phyloP scores from a whole-genome alignment of 1,284 basidiomycete genomes.

The Leccinum insolens region DNA sequence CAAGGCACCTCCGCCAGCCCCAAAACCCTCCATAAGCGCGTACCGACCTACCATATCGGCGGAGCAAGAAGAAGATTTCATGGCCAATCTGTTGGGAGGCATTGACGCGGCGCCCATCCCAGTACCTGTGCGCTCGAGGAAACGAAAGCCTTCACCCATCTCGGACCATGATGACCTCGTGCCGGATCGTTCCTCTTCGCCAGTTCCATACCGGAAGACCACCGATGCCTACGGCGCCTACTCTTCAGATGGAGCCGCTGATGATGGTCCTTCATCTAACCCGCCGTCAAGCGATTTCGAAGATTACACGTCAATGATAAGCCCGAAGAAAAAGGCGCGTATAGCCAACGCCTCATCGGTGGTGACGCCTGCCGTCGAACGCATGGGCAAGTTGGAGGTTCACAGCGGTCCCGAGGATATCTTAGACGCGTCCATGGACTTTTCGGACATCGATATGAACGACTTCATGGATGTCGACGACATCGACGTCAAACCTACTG shows the following conservation, averaged over 20 bases:
- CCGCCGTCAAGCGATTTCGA: slow-evolving; percentile 52
- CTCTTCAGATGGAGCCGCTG: slow-evolving; percentile 62
- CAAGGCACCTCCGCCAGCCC: slow-evolving; percentile 52
- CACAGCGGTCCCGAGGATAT: slow-evolving; percentile 52
- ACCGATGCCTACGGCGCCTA: slow-evolving; percentile 38
- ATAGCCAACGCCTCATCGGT: slow-evolving; percentile 40
- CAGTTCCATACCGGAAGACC: slow-evolving; percentile 32
- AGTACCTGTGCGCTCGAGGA: slow-evolving; percentile 48
- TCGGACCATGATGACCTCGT: slow-evolving; percentile 37
- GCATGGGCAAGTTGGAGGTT: slow-evolving; percentile 61
- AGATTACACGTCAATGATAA: slow-evolving; percentile 49
- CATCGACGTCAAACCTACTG: slow-evolving; percentile 22
- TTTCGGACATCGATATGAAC: slow-evolving; percentile 47
- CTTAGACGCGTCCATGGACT: slow-evolving; percentile 55
- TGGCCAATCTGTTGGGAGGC: slow-evolving; percentile 74
- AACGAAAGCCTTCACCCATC: slow-evolving; percentile 73
- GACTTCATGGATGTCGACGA: slow-evolving; percentile 47
- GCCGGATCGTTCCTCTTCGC: slow-evolving; percentile 40
- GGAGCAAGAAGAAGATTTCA: slow-evolving; percentile 84
- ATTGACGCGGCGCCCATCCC: slow-evolving; percentile 57
- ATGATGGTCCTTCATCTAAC: slow-evolving; percentile 41
- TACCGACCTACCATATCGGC: slow-evolving; percentile 77
- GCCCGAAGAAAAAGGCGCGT: slow-evolving; percentile 69
- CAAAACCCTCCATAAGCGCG: slow-evolving; percentile 66
- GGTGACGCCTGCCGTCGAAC: slow-evolving; percentile 56